These are phyloP conservation scores for Clonostachys chloroleuca DNA, from an alignment of 2,329 filamentous ascomycete species.

Conservation along the genomic window DNA sequence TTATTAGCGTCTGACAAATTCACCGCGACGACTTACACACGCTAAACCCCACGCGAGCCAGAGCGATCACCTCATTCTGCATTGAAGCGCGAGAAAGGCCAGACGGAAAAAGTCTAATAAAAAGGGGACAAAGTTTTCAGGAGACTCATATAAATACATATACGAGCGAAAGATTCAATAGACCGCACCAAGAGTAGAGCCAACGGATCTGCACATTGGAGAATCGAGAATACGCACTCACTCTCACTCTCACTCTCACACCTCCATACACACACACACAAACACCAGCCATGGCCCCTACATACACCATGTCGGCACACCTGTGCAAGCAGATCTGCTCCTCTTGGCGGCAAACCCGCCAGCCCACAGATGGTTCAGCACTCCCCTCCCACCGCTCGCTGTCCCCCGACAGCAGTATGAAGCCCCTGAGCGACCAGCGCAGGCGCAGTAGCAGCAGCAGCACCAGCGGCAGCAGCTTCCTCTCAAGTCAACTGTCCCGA, in stretches of 20 bases:
- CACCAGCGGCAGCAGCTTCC: not conserved
- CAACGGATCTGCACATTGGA: no score
- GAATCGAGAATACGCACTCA: no score
- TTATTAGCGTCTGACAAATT: no score
- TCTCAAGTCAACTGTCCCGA: not conserved
- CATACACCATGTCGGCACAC: constrained; percentile 58
- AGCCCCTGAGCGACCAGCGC: constrained; percentile 1
- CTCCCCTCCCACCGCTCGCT: constrained; percentile 16
- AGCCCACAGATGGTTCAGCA: constrained; percentile 23
- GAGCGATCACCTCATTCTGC: no score
- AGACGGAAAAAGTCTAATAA: no score
- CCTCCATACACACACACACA: not conserved
- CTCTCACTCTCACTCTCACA: not conserved
- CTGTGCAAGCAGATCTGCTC: constrained; percentile 56
- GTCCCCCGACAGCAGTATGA: constrained; percentile 8
- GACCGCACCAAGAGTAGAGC: no score
- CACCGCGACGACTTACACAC: no score
- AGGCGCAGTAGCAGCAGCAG: constrained; percentile 1
- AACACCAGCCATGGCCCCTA: constrained; percentile 41
- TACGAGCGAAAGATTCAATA: no score
- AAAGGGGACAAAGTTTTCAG: no score
- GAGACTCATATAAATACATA: no score
- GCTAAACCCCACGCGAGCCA: no score
- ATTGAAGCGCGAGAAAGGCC: no score
- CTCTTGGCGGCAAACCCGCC: constrained; percentile 50